These are phyloP conservation scores for Mycena leptocephala DNA, from an alignment of 768 basidiomycete species.

Conservation along the genomic window DNA sequence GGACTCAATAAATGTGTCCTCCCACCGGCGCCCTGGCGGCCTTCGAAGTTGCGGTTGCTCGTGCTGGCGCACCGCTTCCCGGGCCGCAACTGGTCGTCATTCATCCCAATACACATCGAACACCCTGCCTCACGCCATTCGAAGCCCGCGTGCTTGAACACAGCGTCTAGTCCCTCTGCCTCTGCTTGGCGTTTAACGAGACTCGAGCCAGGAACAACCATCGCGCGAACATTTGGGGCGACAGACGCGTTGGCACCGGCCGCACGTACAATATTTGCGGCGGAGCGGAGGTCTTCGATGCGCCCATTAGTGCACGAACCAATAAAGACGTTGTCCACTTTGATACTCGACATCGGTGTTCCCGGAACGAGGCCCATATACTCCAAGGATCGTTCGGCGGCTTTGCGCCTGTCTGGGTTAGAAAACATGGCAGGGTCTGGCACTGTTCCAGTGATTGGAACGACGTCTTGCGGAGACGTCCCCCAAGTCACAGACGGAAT, in stretches of 20 bases:
- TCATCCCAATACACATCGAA: slow-evolving; percentile 97
- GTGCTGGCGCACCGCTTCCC: slow-evolving; percentile 92
- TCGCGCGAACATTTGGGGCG: slow-evolving; percentile 82
- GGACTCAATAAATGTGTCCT: slow-evolving; percentile 92
- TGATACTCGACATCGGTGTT: slow-evolving; percentile 83
- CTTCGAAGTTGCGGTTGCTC: slow-evolving; percentile 94
- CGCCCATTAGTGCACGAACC: slow-evolving; percentile 96
- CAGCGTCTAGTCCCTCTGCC: slow-evolving; percentile 86
- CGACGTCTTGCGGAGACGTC: slow-evolving; percentile 91
- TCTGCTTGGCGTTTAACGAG: slow-evolving; percentile 92
- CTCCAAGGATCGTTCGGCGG: slow-evolving; percentile 80
- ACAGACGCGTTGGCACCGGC: slow-evolving; percentile 83
- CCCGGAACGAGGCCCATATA: slow-evolving; percentile 92
- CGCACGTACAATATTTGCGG: slow-evolving; percentile 84
- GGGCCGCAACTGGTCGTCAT: slow-evolving; percentile 90
- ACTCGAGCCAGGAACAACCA: slow-evolving; percentile 96
- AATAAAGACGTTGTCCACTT: slow-evolving; percentile 91
- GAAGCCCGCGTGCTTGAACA: slow-evolving; percentile 93
- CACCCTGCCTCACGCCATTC: slow-evolving; percentile 97
- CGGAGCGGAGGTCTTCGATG: slow-evolving; percentile 92
- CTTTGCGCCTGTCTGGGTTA: slow-evolving; percentile 75
- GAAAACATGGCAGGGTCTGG: slow-evolving; percentile 81
- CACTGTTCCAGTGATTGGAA: slow-evolving; percentile 84
- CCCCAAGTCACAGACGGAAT: slow-evolving; percentile 94
- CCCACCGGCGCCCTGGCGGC: slow-evolving; percentile 89